Evolutionary conservation across 495 filamentous ascomycete genomes (phyloP).

Genomic region (Pyrenopolyporus hunteri): DNA sequence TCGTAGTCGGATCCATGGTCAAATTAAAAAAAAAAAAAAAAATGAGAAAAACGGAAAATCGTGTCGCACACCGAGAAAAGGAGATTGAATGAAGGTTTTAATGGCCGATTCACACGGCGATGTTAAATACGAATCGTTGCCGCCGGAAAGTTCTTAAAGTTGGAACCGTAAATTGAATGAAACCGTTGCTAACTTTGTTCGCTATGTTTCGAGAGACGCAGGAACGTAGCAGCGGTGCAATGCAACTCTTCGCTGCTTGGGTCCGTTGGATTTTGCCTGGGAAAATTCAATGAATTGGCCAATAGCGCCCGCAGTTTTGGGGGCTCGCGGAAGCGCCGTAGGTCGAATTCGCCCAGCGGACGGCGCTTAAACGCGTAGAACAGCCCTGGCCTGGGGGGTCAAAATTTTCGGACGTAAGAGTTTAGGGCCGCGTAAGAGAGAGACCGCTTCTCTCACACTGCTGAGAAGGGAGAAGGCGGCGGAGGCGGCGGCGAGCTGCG

Average conservation of each 20-base stretch:
- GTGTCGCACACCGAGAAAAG: neutral
- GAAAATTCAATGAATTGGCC: constrained; percentile 17
- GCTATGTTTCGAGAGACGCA: constrained; percentile 34
- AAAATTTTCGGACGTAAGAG: constrained; percentile 22
- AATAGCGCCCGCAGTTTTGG: constrained; percentile 3
- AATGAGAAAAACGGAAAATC: neutral
- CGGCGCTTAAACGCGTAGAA: constrained; percentile 28
- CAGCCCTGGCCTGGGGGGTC: constrained; percentile 9
- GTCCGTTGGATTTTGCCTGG: no score
- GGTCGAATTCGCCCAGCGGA: constrained; percentile 10
- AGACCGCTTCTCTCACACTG: constrained; percentile 13
- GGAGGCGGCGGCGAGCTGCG: no score
- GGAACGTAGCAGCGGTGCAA: constrained; percentile 29
- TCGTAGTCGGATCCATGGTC: constrained; percentile 70
- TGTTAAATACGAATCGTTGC: constrained; percentile 15
- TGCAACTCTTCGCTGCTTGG: constrained; percentile 31
- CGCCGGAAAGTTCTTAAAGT: constrained; percentile 26
- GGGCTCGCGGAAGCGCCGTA: constrained; percentile 28
- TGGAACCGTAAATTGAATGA: constrained; percentile 21
- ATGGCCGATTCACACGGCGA: neutral
- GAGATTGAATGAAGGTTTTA: constrained; percentile 2
- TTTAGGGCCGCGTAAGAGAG: constrained; percentile 16
- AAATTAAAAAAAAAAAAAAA: constrained; percentile 17
- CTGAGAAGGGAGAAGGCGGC: neutral
- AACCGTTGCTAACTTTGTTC: constrained; percentile 13